Evolutionary conservation across 2,329 filamentous ascomycete genomes (phyloP).

Genomic region (Leptographium galeiforme): DNA sequence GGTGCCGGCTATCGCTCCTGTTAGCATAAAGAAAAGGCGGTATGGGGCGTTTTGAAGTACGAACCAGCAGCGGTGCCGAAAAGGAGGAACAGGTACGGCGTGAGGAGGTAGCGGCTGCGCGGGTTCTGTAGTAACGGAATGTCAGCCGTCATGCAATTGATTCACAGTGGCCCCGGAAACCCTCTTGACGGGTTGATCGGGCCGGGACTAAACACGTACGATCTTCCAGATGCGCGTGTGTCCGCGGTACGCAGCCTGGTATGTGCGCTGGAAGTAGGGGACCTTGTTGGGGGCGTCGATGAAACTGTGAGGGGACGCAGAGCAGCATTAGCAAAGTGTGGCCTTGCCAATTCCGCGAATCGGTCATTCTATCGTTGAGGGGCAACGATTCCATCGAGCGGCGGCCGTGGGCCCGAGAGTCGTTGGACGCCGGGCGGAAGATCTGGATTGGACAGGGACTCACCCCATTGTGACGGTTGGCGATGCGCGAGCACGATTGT

Average conservation of each 20-base stretch:
- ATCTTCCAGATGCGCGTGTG: conserved; percentile 65
- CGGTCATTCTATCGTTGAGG: not conserved
- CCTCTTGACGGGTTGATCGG: not conserved
- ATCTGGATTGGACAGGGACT: not conserved
- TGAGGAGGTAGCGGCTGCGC: conserved; percentile 50
- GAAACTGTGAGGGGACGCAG: conserved; percentile 25
- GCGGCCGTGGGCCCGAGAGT: not conserved
- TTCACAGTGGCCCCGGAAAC: no score
- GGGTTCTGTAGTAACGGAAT: conserved; percentile 35
- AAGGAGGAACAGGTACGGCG: conserved; percentile 54
- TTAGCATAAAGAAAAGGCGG: conserved; percentile 1
- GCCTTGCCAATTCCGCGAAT: not conserved
- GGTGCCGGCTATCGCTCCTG: conserved; percentile 31
- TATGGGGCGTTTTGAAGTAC: not conserved
- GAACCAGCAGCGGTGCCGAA: conserved; percentile 49
- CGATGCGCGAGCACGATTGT: conserved; percentile 1
- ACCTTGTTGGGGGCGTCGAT: conserved; percentile 66
- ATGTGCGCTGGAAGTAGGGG: conserved; percentile 58
- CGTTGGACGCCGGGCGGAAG: not conserved
- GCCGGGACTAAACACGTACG: conserved; percentile 37
- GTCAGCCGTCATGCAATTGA: not conserved
- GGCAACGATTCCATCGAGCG: not conserved
- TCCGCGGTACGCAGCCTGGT: conserved; percentile 58
- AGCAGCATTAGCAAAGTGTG: conserved; percentile 15
- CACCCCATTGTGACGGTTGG: conserved; percentile 12